Percentiles rank a stretch among this genome's conserved stretches.
These are phyloP conservation scores for Cymbopogon flexuosus DNA, from an alignment of 202 grass and related monocot genomes.

Conservation along the genomic window DNA sequence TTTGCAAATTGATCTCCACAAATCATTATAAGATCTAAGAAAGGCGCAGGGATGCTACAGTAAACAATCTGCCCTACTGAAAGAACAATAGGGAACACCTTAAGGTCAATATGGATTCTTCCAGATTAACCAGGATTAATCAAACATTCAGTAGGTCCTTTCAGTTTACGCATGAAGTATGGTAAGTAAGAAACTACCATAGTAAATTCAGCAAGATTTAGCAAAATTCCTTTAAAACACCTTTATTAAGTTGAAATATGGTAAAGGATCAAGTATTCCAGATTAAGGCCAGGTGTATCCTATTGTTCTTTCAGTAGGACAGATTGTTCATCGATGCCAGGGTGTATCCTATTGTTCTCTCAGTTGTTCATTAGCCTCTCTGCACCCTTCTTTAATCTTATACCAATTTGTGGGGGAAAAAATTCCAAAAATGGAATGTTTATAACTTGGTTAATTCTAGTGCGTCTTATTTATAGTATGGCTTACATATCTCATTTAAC, in stretches of 20 bases:
- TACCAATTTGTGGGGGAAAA: background rate
- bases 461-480: background rate
- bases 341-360: background rate
- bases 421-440: background rate
- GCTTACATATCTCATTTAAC: conserved; percentile 6
- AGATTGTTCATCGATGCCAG: background rate
- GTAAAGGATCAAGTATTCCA: background rate
- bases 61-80: background rate
- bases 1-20: background rate
- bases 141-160: background rate
- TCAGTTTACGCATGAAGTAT: background rate
- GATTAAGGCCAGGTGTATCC: background rate
- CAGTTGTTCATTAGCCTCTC: background rate
- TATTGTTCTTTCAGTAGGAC: background rate
- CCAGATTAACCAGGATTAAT: background rate
- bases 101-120: background rate
- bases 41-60: background rate
- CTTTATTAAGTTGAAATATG: background rate
- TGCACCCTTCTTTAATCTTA: background rate
- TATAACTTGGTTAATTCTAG: background rate
- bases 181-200: background rate
- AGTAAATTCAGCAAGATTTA: background rate
- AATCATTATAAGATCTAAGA: background rate
- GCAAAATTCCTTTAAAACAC: background rate
- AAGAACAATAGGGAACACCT: background rate